phyloP scores from a whole-genome alignment of 176 grass and related monocot species.

The Carex scoparia region DNA sequence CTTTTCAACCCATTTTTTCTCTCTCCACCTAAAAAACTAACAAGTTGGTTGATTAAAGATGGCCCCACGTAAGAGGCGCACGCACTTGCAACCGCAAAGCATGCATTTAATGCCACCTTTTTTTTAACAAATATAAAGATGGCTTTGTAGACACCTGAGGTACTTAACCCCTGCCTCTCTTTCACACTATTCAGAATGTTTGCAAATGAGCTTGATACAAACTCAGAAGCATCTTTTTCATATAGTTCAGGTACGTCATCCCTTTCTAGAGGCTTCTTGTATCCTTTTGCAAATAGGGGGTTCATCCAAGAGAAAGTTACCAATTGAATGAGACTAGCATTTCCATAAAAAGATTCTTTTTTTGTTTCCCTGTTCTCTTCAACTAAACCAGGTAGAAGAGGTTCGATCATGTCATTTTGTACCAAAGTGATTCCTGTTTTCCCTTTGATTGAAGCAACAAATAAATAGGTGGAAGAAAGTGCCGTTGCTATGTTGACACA shows the following conservation, averaged over 20 bases:
- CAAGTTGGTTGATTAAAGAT: slow-evolving; percentile 76
- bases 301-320: slow-evolving; percentile 94
- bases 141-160: slow-evolving; percentile 67
- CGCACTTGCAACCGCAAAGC: slow-evolving; percentile 70
- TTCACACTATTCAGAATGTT: slow-evolving; percentile 52
- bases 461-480: slow-evolving; percentile 49
- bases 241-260: slow-evolving; percentile 78
- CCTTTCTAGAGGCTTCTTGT: slow-evolving; percentile 76
- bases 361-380: slow-evolving; percentile 50
- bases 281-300: slow-evolving; percentile 70
- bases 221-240: slow-evolving; percentile 51
- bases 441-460: slow-evolving; percentile 54
- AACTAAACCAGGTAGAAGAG: slow-evolving; percentile 48
- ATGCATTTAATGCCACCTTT: slow-evolving; percentile 75
- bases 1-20: slow-evolving; percentile 62
- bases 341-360: slow-evolving; percentile 54
- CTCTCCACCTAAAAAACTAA: slow-evolving; percentile 69
- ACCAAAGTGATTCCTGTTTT: slow-evolving; percentile 63
- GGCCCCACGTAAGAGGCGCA: slow-evolving; percentile 88
- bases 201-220: slow-evolving; percentile 60
- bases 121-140: slow-evolving; percentile 62
- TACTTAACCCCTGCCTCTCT: slow-evolving; percentile 47
- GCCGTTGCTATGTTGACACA: slow-evolving; percentile 39
- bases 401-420: slow-evolving; percentile 46
- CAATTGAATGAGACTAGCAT: slow-evolving; percentile 52